Evolutionary conservation across 2,329 filamentous ascomycete species (phyloP), one percentile per base, ranked within the genome.

Genomic region (Iodosphaeria phyllophila): DNA sequence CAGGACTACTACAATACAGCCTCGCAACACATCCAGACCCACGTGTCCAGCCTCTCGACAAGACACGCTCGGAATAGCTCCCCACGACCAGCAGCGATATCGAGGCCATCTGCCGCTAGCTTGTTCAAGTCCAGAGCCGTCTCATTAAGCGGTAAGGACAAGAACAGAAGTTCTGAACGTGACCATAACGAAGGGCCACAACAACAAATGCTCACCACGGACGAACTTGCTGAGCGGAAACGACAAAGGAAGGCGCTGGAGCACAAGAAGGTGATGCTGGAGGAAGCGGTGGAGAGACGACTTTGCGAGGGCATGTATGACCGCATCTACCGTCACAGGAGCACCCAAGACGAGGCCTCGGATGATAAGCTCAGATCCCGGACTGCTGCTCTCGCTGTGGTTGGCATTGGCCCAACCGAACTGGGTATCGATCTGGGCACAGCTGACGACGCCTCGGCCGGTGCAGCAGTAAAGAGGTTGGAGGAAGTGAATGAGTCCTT

Each of bases 291-390:
- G 0, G 89, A 98, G 46, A 68, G 79, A 34, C 69, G 77, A 33
- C 65, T 84, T 8, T 91, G 80, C 42, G 82, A 92, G 43, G 72
- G 74, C 26, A 73, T 86, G 22, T 95, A 95, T 42, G 64, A 74
- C 29, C 74, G 77, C 35, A 80, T 98, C 44, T 98, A 86, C 64
- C 72, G 83, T 23, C 89, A 98, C 46, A 70, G 76, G 30, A 89
- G 65, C 44, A 92, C 86, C 0, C 74, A 95, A 40, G 89, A 98
- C 43, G 86, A 93, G 48, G 84, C 89, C 8, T 69, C 86, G 41
- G 89, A 98, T 44, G 84, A 92, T 40, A 93, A 92, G 44, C 58
- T 98, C 25, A 70, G 89, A 16, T 98, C 89, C 7, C 89, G 92
- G 41, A 93, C 84, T 2, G 86, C 86, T 12, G 83, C 89, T 1